These are phyloP conservation scores for Aspergillus fructus DNA, from an alignment of 2,329 filamentous ascomycete genomes.

Conservation along the genomic window DNA sequence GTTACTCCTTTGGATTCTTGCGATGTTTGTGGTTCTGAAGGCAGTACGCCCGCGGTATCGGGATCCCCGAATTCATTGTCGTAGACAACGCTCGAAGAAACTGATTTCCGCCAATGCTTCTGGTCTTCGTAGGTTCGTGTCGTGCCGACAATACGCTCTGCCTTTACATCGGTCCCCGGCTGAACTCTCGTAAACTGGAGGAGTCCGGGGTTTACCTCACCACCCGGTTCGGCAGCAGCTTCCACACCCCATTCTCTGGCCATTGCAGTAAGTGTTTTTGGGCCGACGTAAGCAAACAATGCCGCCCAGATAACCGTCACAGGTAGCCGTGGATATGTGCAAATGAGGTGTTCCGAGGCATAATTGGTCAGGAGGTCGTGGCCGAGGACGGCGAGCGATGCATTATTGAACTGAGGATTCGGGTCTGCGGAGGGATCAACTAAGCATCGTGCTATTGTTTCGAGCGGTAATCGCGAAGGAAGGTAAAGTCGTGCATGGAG, in stretches of 20 bases:
- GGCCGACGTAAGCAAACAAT: constrained; percentile 79
- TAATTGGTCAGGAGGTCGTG: constrained; percentile 84
- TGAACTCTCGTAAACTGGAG: constrained; percentile 69
- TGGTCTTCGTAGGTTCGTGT: constrained; percentile 47
- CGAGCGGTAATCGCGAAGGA: constrained; percentile 74
- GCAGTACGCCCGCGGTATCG: constrained; percentile 29
- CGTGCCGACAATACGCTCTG: constrained; percentile 42
- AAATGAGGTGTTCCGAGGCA: constrained; percentile 81
- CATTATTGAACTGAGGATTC: constrained; percentile 82
- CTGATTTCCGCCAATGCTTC: constrained; percentile 65
- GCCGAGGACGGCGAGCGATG: constrained; percentile 76
- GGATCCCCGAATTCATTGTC: constrained; percentile 82
- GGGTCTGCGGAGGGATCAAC: constrained; percentile 82
- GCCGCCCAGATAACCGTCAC: constrained; percentile 84
- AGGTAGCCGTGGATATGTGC: constrained; percentile 86
- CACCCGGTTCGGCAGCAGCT: constrained; percentile 77
- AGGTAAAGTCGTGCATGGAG: constrained; percentile 86
- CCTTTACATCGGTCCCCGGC: constrained; percentile 43
- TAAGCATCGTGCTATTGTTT: constrained; percentile 82
- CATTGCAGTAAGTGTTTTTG: constrained; percentile 69
- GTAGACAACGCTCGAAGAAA: constrained; percentile 75
- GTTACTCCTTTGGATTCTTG: constrained; percentile 30
- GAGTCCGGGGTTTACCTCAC: constrained; percentile 87
- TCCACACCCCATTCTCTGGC: constrained; percentile 90
- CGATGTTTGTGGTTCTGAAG: constrained; percentile 21